Evolutionary conservation across 23 red algal species (phyloP).

Genomic region (Gracilaria domingensis): DNA sequence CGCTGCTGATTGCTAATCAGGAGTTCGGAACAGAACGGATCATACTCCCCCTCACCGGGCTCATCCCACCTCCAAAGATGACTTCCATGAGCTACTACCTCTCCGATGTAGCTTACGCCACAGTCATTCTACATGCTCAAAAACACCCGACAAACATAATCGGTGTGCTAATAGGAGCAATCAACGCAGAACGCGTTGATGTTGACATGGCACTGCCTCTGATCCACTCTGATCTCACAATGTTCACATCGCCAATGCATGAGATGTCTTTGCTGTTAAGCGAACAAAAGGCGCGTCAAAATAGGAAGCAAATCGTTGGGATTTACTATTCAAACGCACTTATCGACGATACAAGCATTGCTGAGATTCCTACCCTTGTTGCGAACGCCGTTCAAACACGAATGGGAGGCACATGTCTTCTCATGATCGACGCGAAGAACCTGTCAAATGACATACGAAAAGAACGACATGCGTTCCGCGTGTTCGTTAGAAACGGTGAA

Average conservation of each 20-base stretch:
- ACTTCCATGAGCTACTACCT: no score
- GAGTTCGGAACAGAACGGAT: no score
- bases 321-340: conserved; percentile 65
- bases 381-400: conserved; percentile 44
- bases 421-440: conserved; percentile 33
- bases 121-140: conserved; percentile 34
- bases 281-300: conserved; percentile 14
- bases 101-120: conserved; percentile 32
- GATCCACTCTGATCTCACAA: conserved; percentile 43
- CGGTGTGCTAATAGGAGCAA: conserved; percentile 45
- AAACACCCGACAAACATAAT: conserved; percentile 28
- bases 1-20: no score
- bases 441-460: not conserved
- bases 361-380: conserved; percentile 3
- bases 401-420: conserved; percentile 13
- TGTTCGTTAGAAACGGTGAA: conserved; percentile 12
- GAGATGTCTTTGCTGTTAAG: conserved; percentile 55
- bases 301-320: conserved; percentile 36
- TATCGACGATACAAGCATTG: conserved; percentile 27
- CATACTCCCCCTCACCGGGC: no score
- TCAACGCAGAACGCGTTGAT: not conserved
- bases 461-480: conserved; percentile 19
- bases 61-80: no score
- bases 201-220: conserved; percentile 43
- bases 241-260: conserved; percentile 41